phyloP scores from a whole-genome alignment of 2,329 filamentous ascomycete species.

The Aspergillus sp. region DNA sequence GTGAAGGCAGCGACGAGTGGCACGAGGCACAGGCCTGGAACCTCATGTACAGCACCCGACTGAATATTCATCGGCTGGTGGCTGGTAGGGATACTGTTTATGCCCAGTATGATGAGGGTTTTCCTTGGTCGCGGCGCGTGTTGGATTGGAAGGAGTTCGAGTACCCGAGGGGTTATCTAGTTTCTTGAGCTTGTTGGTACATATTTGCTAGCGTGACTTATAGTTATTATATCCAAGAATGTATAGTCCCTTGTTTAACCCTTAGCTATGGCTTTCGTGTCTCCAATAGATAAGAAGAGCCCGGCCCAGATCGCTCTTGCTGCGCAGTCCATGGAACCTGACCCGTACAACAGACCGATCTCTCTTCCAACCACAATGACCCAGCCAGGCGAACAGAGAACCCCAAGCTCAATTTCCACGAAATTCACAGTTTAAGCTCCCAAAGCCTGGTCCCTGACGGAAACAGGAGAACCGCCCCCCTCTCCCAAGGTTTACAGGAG shows the following conservation, averaged over 20 bases:
- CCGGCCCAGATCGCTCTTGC: no score
- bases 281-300: neutral
- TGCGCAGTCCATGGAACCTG: no score
- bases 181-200: slow-evolving; percentile 8
- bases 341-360: no score
- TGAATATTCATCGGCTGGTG: slow-evolving; percentile 29
- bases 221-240: neutral
- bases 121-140: slow-evolving; percentile 24
- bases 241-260: neutral
- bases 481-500: neutral
- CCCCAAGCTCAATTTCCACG: neutral
- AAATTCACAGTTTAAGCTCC: no score
- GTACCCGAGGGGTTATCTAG: slow-evolving; percentile 24
- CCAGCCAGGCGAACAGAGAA: neutral
- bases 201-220: neutral
- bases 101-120: slow-evolving; percentile 23
- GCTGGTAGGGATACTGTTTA: slow-evolving; percentile 19
- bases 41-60: slow-evolving; percentile 28
- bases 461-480: neutral
- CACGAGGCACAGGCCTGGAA: slow-evolving; percentile 21
- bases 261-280: neutral
- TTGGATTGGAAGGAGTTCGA: slow-evolving; percentile 20
- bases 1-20: slow-evolving; percentile 20
- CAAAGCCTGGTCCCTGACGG: neutral
- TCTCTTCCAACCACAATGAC: no score